These are phyloP conservation scores for Oryza nivara DNA, from an alignment of 176 grass and related monocot genomes.

Conservation along the genomic window DNA sequence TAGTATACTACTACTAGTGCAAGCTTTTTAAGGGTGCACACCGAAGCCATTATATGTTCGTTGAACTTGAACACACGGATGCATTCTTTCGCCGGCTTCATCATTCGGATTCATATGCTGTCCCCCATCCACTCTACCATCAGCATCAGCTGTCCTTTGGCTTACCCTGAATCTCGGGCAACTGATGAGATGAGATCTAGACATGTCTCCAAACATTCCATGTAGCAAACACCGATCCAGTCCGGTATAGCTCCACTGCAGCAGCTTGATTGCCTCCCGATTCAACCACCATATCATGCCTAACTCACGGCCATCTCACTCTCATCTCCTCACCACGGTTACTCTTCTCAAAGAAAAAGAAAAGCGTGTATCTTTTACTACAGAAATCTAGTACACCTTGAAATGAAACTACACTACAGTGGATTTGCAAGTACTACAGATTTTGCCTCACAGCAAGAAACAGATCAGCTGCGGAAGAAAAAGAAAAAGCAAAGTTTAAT, in stretches of 20 bases:
- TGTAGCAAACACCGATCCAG: constrained; percentile 10
- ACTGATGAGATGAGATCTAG: constrained; percentile 40
- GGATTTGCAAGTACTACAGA: not conserved
- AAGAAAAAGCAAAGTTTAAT: not conserved
- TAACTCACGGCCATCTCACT: not conserved
- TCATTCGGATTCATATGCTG: constrained; percentile 29
- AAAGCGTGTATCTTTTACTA: not conserved
- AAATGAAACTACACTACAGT: not conserved
- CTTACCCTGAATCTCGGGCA: constrained; percentile 10
- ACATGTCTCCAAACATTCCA: not conserved
- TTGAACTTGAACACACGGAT: constrained; percentile 18
- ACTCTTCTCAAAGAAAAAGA: not conserved
- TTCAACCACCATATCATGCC: not conserved
- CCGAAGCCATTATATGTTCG: constrained; percentile 32
- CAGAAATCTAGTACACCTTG: not conserved
- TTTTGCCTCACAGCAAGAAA: not conserved
- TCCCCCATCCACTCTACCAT: constrained; percentile 23
- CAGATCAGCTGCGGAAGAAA: not conserved
- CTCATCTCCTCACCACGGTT: constrained; percentile 13
- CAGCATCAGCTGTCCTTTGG: constrained; percentile 14
- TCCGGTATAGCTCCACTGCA: not conserved
- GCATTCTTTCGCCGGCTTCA: constrained; percentile 33
- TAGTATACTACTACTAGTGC: not conserved
- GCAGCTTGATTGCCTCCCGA: not conserved
- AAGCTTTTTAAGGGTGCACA: not conserved